phyloP scores from a whole-genome alignment of 1,284 basidiomycete species.

The Neonothopanus nambi region DNA sequence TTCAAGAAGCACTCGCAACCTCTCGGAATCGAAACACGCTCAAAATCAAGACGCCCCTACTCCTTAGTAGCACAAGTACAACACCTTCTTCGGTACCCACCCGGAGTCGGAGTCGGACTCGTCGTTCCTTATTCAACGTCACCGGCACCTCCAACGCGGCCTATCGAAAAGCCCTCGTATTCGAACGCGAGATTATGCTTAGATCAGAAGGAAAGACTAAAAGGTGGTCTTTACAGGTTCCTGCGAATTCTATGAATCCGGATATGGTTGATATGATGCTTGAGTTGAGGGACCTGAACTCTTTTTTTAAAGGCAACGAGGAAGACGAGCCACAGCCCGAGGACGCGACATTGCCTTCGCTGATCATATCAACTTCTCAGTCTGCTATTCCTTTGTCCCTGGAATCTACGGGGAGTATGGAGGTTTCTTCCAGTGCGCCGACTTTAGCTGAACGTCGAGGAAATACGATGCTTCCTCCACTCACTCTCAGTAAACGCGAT shows the following conservation, averaged over 20 bases:
- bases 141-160: slow-evolving; percentile 10
- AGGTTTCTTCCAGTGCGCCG: not conserved
- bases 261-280: slow-evolving; percentile 43
- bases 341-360: slow-evolving; percentile 19
- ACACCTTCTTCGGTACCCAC: not conserved
- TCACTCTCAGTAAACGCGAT: slow-evolving; percentile 36
- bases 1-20: slow-evolving; percentile 31
- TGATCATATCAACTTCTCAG: slow-evolving; percentile 48
- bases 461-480: slow-evolving; percentile 40
- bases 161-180: slow-evolving; percentile 33
- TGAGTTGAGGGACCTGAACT: slow-evolving; percentile 38
- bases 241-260: slow-evolving; percentile 36
- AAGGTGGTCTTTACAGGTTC: slow-evolving; percentile 37
- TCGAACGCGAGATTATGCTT: slow-evolving; percentile 35
- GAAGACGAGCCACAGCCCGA: slow-evolving; percentile 23
- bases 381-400: slow-evolving; percentile 45
- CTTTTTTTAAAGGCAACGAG: slow-evolving; percentile 35
- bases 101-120: no score
- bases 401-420: slow-evolving; percentile 29
- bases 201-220: slow-evolving; percentile 27
- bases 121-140: slow-evolving; percentile 1
- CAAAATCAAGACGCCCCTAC: not conserved
- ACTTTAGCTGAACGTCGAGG: slow-evolving; percentile 56
- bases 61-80: no score
- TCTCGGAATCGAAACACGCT: slow-evolving; percentile 18